A percentile compares a stretch with the other conserved stretches of the same genome.
Conservation (phyloP, 768 basidiomycete species). For the Xerocomellus amylosporus region DNA sequence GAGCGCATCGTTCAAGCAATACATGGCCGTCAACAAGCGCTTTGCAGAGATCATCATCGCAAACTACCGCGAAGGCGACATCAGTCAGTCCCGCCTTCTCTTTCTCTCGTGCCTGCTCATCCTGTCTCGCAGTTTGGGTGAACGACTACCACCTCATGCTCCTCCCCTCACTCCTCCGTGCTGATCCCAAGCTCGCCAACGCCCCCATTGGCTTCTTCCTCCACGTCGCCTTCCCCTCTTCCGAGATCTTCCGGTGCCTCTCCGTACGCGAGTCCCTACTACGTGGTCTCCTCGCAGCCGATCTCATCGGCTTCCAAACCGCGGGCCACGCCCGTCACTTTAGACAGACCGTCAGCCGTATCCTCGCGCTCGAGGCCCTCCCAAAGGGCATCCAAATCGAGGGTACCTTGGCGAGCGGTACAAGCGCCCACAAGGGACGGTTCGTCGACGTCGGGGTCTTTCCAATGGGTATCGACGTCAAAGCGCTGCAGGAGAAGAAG, state of each 20-base stretch:
- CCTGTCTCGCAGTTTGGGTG: conserved; percentile 53
- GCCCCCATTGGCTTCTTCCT: conserved; percentile 81
- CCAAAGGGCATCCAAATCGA: conserved; percentile 79
- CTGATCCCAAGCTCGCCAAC: conserved; percentile 45
- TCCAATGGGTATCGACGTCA: conserved; percentile 87
- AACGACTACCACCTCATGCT: conserved; percentile 98
- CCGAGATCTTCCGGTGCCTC: conserved; percentile 93
- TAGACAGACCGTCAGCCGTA: conserved; percentile 78
- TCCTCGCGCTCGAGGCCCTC: conserved; percentile 75
- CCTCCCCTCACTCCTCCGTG: conserved; percentile 81
- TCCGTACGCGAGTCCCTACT: conserved; percentile 75
- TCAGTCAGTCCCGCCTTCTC: conserved; percentile 41
- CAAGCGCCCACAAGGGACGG: conserved; percentile 36
- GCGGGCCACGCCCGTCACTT: conserved; percentile 82
- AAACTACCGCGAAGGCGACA: conserved; percentile 83
- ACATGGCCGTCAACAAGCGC: conserved; percentile 84
- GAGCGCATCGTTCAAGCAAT: conserved; percentile 77
- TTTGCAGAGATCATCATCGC: conserved; percentile 84
- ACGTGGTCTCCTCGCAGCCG: conserved; percentile 84
- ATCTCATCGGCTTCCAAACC: conserved; percentile 92
- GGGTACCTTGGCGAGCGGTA: neutral
- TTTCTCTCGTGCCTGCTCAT: conserved; percentile 1
- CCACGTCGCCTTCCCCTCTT: conserved; percentile 94
- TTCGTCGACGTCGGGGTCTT: conserved; percentile 89
- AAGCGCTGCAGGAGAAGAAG: conserved; percentile 63